Conservation (phyloP, 495 filamentous ascomycete genomes). For the Talaromyces proteolyticus region DNA sequence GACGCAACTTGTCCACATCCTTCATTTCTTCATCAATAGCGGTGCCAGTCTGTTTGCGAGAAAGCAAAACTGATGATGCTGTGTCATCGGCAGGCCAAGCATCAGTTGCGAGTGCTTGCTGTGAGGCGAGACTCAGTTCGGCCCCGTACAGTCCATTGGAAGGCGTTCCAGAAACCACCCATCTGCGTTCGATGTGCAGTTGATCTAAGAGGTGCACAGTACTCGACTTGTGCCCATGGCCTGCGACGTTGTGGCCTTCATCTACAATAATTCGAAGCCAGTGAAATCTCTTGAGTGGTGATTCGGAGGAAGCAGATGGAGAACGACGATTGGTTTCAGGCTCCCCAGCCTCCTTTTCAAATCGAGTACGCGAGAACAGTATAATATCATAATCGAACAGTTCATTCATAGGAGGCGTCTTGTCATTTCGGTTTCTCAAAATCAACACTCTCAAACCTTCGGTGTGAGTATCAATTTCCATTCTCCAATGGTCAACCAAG, state of each 20-base stretch:
- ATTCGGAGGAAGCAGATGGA: conserved; percentile 38
- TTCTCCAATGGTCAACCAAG: conserved; percentile 50
- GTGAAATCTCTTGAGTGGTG: conserved; percentile 63
- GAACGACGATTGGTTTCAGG: conserved; percentile 22
- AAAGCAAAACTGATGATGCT: conserved; percentile 23
- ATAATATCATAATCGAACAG: conserved; percentile 72
- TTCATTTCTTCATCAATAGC: conserved; percentile 51
- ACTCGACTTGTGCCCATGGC: conserved; percentile 52
- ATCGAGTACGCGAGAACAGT: conserved; percentile 67
- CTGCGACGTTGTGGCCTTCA: conserved; percentile 79
- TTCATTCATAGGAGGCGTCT: conserved; percentile 52
- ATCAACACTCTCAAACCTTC: conserved; percentile 58
- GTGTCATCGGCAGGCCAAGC: conserved; percentile 23
- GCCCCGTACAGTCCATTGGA: conserved; percentile 76
- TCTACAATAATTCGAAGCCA: conserved; percentile 88
- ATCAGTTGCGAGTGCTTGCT: conserved; percentile 35
- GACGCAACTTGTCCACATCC: conserved; percentile 70
- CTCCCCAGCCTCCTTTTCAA: conserved; percentile 55
- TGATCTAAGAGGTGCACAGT: conserved; percentile 60
- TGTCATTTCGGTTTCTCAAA: conserved; percentile 40
- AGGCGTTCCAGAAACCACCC: conserved; percentile 90
- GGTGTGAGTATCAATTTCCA: conserved; percentile 63
- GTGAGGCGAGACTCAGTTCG: conserved; percentile 52
- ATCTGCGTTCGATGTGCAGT: conserved; percentile 67
- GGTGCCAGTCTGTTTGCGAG: conserved; percentile 30